Evolutionary conservation across 2,329 filamentous ascomycete genomes (phyloP), one percentile per base, ranked within the genome.

Genomic region (Colletotrichum simmondsii): DNA sequence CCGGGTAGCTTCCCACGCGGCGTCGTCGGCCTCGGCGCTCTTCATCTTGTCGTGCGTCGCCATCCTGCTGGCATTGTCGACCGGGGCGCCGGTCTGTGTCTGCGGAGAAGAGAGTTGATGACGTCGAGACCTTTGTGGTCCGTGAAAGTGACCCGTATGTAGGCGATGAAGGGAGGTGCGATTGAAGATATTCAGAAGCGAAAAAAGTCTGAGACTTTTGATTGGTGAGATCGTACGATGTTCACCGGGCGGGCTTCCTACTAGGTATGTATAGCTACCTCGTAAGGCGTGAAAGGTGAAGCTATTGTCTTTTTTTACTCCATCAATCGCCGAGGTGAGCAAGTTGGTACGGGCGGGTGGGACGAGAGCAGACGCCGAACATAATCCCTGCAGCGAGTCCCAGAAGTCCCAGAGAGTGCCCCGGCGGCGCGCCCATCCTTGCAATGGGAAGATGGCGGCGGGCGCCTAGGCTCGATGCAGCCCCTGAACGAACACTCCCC

Each of bases 1-100:
- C 74, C 87, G 87, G 3, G 87, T 87, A 46, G 93, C 93, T 78
- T 93, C 92, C 90, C 92, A 92, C 54, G 92, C 91, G 59, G 94
- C 94, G 69, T 89, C 86, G 75, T 89, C 89, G 62, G 92, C 90
- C 80, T 96, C 93, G 54, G 90, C 89, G 76, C 89, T 90, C 64
- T 89, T 89, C 78, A 92, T 83, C 74, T 86, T 87, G 76, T 89
- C 90, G 83, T 91, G 87, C 66, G 83, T 78, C 75, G 83, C 84
- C 85, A 90, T 87, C 52, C 59, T 77, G 70, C 32, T 22, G 28
- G 54, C 72, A 74, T 74, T 26, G 30, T 52, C 56, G 56, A 19
- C 60, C 61, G 52, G 46, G 60, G 24, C 30, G 37, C 35, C 49
- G 26, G 35, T 59, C 49, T 19, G 62, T 22, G 30, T 52, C 35